Evolutionary conservation across 1,284 basidiomycete species (phyloP), one percentile per base, ranked within the genome.

Genomic region (Ustilago cynodontis): DNA sequence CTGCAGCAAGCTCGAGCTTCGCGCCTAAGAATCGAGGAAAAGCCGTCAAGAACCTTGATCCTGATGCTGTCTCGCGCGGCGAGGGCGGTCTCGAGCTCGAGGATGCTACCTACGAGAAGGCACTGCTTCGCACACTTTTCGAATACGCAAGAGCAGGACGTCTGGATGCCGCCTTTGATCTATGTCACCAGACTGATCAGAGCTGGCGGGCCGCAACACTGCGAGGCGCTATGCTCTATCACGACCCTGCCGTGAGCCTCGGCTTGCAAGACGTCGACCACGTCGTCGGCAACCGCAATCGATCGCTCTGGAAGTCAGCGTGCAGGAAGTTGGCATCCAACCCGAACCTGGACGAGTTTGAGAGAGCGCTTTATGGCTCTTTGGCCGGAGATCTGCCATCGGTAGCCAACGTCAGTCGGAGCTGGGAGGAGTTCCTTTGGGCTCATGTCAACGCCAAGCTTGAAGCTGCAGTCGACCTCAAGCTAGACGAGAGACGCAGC

Each of bases 401-500:
- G 8, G 91, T 98, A 11, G 82, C 90, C 2, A 89, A 91, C 0
- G 92, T 93, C 4, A 95, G 94, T 82, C 88, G 91, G 37, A 78
- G 79, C 35, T 99, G 95, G 95, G 93, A 95, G 84, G 96, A 99
- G 83, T 91, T 94, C 77, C 88, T 98, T 0, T 99, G 96, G 97
- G 94, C 93, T 1, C 92, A 94, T 77, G 89, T 96, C 65, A 92
- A 92, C 80, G 89, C 94, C 51, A 88, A 94, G 33, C 92, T 94
- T 77, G 95, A 98, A 86, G 91, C 93, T 71, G 91, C 91, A 65
- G 89, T 93, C 78, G 91, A 90, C 43, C 88, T 87, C 20, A 91
- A 79, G 22, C 81, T 88, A 29, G 78, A 80, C 16, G 56, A 60
- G 11, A 59, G 72, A 18, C 72, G 71, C n/a, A 75, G 71, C 39